A percentile compares a stretch with the other conserved stretches of the same genome.
phyloP scores from a whole-genome alignment of 805 yeast species.

The Metschnikowia cubensis region DNA sequence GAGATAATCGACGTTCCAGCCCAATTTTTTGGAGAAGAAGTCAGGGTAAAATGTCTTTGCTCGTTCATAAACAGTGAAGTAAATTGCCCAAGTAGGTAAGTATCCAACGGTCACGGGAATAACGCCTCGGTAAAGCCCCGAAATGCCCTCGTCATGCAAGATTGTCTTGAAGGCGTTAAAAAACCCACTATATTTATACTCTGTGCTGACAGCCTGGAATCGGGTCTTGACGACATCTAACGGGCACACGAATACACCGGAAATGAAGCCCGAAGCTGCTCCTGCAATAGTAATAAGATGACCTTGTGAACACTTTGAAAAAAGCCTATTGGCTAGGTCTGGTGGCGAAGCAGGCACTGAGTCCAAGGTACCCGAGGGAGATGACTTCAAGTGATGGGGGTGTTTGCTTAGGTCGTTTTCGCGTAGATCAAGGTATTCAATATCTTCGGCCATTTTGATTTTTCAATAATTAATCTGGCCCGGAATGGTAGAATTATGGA shows the following conservation, averaged over 20 bases:
- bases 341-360: slow-evolving; percentile 15
- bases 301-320: slow-evolving; percentile 33
- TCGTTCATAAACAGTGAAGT: slow-evolving; percentile 83
- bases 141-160: slow-evolving; percentile 68
- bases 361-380: neutral
- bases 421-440: neutral
- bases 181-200: slow-evolving; percentile 50
- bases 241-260: slow-evolving; percentile 92
- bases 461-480: neutral
- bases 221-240: slow-evolving; percentile 93
- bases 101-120: slow-evolving; percentile 92
- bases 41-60: slow-evolving; percentile 57
- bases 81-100: slow-evolving; percentile 96
- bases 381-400: neutral
- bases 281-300: slow-evolving; percentile 81
- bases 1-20: slow-evolving; percentile 22
- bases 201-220: slow-evolving; percentile 83
- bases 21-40: slow-evolving; percentile 27
- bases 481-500: neutral
- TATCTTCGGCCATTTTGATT: neutral
- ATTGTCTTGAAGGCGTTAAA: slow-evolving; percentile 63
- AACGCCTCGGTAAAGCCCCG: slow-evolving; percentile 85
- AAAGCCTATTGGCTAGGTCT: slow-evolving; percentile 20
- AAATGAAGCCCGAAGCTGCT: slow-evolving; percentile 86
- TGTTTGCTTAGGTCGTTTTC: neutral